Evolutionary conservation across 2,329 filamentous ascomycete genomes (phyloP).

Genomic region (Simplicillium aogashimaense): DNA sequence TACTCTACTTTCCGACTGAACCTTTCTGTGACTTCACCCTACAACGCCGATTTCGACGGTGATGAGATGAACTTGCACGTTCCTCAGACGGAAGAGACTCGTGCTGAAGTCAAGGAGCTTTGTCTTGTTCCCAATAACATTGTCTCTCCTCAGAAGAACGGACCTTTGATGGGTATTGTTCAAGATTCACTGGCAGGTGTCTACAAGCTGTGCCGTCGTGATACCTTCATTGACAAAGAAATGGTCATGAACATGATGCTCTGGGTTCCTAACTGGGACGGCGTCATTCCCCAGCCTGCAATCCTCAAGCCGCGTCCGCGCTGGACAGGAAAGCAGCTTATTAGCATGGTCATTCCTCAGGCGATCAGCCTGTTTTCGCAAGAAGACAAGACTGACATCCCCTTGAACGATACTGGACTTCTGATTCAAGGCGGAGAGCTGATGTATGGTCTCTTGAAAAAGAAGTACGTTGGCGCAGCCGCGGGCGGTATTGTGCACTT

Average conservation of each 20-base stretch:
- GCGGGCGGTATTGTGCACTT: conserved; percentile 89
- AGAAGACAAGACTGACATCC: conserved; percentile 49
- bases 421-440: conserved; percentile 81
- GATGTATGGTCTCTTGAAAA: conserved; percentile 81
- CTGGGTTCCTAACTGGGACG: conserved; percentile 97
- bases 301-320: conserved; percentile 85
- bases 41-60: conserved; percentile 99
- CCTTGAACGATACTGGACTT: conserved; percentile 66
- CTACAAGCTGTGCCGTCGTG: conserved; percentile 92
- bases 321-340: conserved; percentile 97
- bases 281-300: conserved; percentile 84
- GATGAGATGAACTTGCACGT: conserved; percentile 99
- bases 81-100: conserved; percentile 92
- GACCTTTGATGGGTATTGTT: conserved; percentile 97
- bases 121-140: conserved; percentile 99
- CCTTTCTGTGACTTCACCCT: conserved; percentile 92
- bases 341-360: conserved; percentile 82
- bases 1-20: conserved; percentile 98
- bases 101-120: conserved; percentile 86
- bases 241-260: conserved; percentile 94
- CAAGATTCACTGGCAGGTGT: conserved; percentile 94
- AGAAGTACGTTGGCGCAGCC: conserved; percentile 88
- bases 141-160: conserved; percentile 93
- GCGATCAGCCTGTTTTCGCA: conserved; percentile 72
- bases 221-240: conserved; percentile 82